phyloP scores from a whole-genome alignment of 306 rosid genomes.

The Lotus japonicus region DNA sequence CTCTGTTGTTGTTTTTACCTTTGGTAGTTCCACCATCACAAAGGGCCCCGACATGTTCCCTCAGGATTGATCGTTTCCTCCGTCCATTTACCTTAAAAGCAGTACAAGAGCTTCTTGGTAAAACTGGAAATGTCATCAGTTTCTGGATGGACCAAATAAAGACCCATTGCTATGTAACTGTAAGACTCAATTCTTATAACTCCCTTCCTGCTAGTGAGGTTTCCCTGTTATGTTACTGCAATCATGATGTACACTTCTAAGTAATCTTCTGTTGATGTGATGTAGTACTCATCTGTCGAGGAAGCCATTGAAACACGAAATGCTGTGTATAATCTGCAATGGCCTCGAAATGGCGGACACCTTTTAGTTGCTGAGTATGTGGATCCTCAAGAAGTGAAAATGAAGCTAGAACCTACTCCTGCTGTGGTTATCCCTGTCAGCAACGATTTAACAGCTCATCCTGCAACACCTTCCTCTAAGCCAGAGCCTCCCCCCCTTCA shows the following conservation, averaged over 20 bases:
- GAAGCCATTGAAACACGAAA: conserved; percentile 77
- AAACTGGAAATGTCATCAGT: conserved; percentile 61
- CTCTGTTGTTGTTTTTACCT: not conserved
- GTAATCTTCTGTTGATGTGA: not conserved
- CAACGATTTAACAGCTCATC: conserved; percentile 37
- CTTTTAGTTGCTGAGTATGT: conserved; percentile 73
- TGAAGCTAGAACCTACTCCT: conserved; percentile 52
- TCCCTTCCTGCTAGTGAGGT: not conserved
- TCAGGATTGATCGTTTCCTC: conserved; percentile 70
- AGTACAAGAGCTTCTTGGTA: conserved; percentile 82
- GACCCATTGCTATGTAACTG: conserved; percentile 95
- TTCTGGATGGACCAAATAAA: conserved; percentile 99
- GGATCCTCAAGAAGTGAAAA: conserved; percentile 76
- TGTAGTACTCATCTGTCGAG: conserved; percentile 78
- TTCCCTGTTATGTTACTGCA: not conserved
- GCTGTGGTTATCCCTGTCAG: conserved; percentile 37
- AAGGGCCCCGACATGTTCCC: conserved; percentile 68
- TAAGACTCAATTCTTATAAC: conserved; percentile 32
- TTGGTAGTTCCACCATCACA: conserved; percentile 78
- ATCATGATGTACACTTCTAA: conserved; percentile 1
- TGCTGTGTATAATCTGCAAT: conserved; percentile 82
- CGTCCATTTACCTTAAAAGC: conserved; percentile 94
- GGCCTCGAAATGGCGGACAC: conserved; percentile 94
- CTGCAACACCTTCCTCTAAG: conserved; percentile 33
- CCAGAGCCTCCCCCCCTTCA: conserved; percentile 31